Evolutionary conservation across 257 asterid species (phyloP), one percentile per base, ranked within the genome.

Genomic region (Jacaranda copaia): DNA sequence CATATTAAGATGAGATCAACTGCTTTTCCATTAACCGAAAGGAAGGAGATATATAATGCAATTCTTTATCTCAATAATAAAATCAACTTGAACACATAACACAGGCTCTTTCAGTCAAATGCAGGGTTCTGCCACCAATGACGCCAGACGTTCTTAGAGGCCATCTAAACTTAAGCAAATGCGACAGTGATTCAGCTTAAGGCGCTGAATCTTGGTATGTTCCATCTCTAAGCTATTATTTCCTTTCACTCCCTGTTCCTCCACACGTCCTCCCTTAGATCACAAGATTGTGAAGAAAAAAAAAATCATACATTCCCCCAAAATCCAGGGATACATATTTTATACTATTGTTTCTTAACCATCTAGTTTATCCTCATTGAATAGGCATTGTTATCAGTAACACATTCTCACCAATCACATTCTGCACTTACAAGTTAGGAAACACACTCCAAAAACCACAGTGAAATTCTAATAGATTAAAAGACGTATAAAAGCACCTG

Each of bases 401-500:
- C 7, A 43, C 0, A 18, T 14, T 32, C 35, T 15, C 5, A 43
- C 35, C 19, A 70, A 68, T 16, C 51, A 49, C 65, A 74, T 42
- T 52, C 59, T 42, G 63, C 55, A 18, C 58, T 74, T 20, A 70
- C n/a, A 69, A 60, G 39, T 36, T n/a, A 3, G 13, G 11, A 25
- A 45, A 42, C 55, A 70, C 12, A 35, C 35, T 18, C 13, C 51
- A 79, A 46, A 68, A 52, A 68, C 10, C 40, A 35, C 20, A 19
- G 16, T 6, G 12, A 38, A 53, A 45, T 8, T 10, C 14, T 38
- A n/a, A 35, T n/a, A 40, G 19, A 35, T 35, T 46, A 62, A 38
- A 12, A 45, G 39, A 13, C 5, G 0, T 19, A 35, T 15, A 52
- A 4, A 19, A 35, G 49, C 46, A 92, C 98, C 97, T 88, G 84